Base-by-base conservation (phyloP, 2,329 filamentous ascomycete species). In the Epichloe elymi region DNA sequence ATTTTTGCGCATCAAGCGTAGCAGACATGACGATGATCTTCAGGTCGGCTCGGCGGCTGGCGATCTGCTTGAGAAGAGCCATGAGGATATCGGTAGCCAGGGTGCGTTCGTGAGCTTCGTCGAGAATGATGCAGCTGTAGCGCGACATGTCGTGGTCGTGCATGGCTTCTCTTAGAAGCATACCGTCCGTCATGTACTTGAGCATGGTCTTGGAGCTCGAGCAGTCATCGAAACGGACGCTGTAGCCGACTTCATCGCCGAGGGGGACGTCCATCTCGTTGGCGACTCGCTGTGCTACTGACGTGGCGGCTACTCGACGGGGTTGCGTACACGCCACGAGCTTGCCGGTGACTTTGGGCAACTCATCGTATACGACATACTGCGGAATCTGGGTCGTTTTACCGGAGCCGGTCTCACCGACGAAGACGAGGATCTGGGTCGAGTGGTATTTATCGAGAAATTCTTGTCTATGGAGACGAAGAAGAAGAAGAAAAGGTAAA, bases 131-230 rank as follows among this genome's bases (percentile, higher is more conserved):
- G 62, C 88, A 94, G 74, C 88, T 93, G 72, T 98, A 98, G 50
- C 90, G 86, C 48, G 79, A 84, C 70, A 98, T 80, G 60, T 94
- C 80, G 63, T 90, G 87, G 67, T 98, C 93, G 69, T 96, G 84
- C 83, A 98, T 95, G 52, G 93, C 90, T 70, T 98, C 93, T 63
- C 93, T 78, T 63, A 97, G 76, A 61, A 98, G 82, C 85, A 98
- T 97, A 80, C 94, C 94, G 64, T 98, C 93, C 43, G 94, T 98
- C 93, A 98, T 98, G 75, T 98, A 98, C 74, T 98, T 98, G 65
- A 98, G 80, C 54, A 94, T 80, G 1, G 93, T 98, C 68, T 87
- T 89, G 52, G 82, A 80, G 48, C 86, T 80, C 1, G 93, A 97
- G 72, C 83, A 86, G 67, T 98, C 93, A 70, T 98, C 94, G 69